phyloP scores from a whole-genome alignment of 2,329 filamentous ascomycete genomes.

The Aspergillus latus region DNA sequence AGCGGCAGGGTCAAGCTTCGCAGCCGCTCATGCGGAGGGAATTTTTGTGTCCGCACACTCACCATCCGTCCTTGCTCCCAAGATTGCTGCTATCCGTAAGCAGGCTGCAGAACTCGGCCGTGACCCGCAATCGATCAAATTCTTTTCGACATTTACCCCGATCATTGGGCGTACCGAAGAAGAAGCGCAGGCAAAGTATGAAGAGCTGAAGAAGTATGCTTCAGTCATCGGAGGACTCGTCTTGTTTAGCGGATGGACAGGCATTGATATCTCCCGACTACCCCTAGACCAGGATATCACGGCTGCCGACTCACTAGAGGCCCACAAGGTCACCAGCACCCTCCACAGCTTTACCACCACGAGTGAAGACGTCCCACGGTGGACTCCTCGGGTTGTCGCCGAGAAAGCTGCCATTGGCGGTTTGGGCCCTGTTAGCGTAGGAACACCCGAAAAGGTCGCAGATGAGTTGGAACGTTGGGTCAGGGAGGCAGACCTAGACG shows the following conservation, averaged over 20 bases:
- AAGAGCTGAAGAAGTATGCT: slow-evolving; percentile 50
- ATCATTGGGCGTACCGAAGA: slow-evolving; percentile 53
- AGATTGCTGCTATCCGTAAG: slow-evolving; percentile 56
- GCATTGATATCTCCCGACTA: slow-evolving; percentile 59
- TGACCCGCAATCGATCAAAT: slow-evolving; percentile 58
- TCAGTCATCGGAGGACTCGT: slow-evolving; percentile 56
- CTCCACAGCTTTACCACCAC: slow-evolving; percentile 52
- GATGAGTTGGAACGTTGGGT: slow-evolving; percentile 52
- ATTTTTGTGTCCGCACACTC: slow-evolving; percentile 60
- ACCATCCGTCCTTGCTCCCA: slow-evolving; percentile 49
- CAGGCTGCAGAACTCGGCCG: slow-evolving; percentile 53
- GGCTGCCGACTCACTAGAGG: slow-evolving; percentile 55
- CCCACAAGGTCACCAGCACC: slow-evolving; percentile 52
- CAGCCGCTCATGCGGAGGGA: slow-evolving; percentile 59
- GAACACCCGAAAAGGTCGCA: slow-evolving; percentile 47
- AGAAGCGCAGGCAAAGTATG: slow-evolving; percentile 55
- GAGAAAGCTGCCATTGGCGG: slow-evolving; percentile 52
- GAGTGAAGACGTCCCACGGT: slow-evolving; percentile 48
- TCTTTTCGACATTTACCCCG: slow-evolving; percentile 54
- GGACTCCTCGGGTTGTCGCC: slow-evolving; percentile 49
- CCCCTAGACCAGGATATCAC: slow-evolving; percentile 59
- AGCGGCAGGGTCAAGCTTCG: slow-evolving; percentile 57
- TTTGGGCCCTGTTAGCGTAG: slow-evolving; percentile 50
- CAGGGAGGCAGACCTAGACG: slow-evolving; percentile 44
- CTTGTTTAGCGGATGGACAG: slow-evolving; percentile 59